A percentile compares a stretch with the other conserved stretches of the same genome.
phyloP scores from a whole-genome alignment of 75 land plant genomes.

The Sequoiadendron giganteum region DNA sequence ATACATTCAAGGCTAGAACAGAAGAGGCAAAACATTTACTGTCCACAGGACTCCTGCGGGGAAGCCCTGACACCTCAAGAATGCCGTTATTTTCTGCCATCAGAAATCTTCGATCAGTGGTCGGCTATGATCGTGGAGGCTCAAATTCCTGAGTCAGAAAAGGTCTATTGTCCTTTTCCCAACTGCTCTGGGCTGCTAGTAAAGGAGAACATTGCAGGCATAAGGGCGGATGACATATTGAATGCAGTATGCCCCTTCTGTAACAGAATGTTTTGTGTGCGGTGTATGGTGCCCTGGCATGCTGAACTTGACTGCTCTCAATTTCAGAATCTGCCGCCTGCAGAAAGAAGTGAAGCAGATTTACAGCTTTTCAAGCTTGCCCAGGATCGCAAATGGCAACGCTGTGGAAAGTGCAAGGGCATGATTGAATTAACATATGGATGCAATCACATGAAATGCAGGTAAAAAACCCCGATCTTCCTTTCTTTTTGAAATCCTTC shows the following conservation, averaged over 20 bases:
- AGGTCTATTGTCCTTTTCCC: constrained; percentile 27
- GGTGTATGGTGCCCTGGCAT: constrained; percentile 32
- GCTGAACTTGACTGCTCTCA: constrained; percentile 8
- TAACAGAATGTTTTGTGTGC: constrained; percentile 20
- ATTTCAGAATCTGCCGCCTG: neutral
- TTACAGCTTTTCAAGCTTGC: constrained; percentile 19
- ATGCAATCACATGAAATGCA: constrained; percentile 33
- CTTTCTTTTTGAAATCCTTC: neutral
- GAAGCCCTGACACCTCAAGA: constrained; percentile 7
- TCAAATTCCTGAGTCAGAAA: constrained; percentile 13
- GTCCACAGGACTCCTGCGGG: constrained; percentile 1
- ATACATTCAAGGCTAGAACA: constrained; percentile 4
- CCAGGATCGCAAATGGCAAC: constrained; percentile 21
- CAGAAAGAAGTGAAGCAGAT: constrained; percentile 4
- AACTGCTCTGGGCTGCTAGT: constrained; percentile 21
- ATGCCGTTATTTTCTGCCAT: constrained; percentile 17
- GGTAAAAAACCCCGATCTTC: constrained; percentile 8
- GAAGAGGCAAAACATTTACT: neutral
- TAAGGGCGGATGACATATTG: neutral
- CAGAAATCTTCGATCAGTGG: constrained; percentile 12
- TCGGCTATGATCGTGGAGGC: neutral
- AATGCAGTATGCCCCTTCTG: constrained; percentile 15
- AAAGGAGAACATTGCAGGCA: constrained; percentile 1
- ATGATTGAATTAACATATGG: constrained; percentile 16
- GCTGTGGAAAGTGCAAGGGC: constrained; percentile 13